Base-by-base conservation (phyloP, 2,329 filamentous ascomycete genomes). In the Neofusicoccum laricinum region DNA sequence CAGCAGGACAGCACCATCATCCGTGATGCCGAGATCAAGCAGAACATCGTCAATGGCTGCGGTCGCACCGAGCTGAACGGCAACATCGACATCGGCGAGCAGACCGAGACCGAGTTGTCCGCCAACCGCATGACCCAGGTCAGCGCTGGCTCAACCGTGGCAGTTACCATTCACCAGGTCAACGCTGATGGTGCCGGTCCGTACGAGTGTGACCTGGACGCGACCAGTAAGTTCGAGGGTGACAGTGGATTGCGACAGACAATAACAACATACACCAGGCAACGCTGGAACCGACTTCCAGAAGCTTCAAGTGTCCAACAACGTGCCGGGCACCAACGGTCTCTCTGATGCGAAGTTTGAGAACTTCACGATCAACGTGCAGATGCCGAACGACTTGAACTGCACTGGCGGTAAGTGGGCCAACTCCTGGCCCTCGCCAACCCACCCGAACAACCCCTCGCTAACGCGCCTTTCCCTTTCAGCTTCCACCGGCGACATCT, bases 251-350 rank as follows among this genome's bases (percentile, higher is more conserved):
- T 30, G 7, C 7, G 25, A 4, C 25, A 30, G 25, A 30, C 25
- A 55, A 17, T 48, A 11, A 51, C 49, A 38, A 14, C 73, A 61
- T 64, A 49, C 61, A 65, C 74, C 72, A 50, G 48, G 49, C 41
- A 59, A 59, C 43, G 70, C 71, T 25, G 81, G 79, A 21, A 73
- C 79, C 55, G 79, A 80, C 65, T 79, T 78, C 55, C 77, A 81
- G 62, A 80, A 80, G 21, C 73, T 87, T 34, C 80, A 78, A 8
- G 84, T 88, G 4, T 78, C 80, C 63, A 84, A 88, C 75, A 88
- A 88, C 65, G 80, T 88, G 8, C 85, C 85, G 0, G 85, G 86
- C 14, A 70, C 73, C 45, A 87, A 87, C 64, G 85, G 85, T 14
- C 79, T 87, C 64, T 86, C 84, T 0, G 84, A 86, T 68, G 82